Conservation (phyloP, 306 rosid species). For the Pueraria montana region DNA sequence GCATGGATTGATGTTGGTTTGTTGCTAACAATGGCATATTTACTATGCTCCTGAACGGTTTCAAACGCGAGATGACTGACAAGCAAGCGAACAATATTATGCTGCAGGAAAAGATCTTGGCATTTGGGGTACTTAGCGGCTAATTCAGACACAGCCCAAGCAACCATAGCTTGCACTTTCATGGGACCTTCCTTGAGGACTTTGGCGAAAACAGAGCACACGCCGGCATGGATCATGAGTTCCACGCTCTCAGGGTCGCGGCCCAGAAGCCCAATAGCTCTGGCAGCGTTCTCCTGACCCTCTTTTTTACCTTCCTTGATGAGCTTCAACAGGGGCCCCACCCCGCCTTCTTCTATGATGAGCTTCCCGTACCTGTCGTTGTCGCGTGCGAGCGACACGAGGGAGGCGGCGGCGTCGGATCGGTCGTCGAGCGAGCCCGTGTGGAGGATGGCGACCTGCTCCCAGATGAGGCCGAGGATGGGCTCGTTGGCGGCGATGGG, state of each 20-base stretch:
- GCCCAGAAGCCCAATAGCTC: constrained; percentile 78
- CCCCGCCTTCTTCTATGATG: constrained; percentile 86
- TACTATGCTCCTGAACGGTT: constrained; percentile 82
- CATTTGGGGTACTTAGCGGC: constrained; percentile 69
- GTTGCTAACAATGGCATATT: constrained; percentile 62
- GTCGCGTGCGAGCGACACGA: constrained; percentile 81
- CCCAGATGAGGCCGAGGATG: constrained; percentile 80
- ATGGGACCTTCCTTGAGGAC: constrained; percentile 86
- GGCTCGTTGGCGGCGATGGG: constrained; percentile 92
- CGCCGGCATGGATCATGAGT: constrained; percentile 72
- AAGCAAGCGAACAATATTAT: constrained; percentile 73
- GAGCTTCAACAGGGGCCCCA: constrained; percentile 74
- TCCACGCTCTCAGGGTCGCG: constrained; percentile 85
- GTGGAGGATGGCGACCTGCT: constrained; percentile 75
- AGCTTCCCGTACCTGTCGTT: constrained; percentile 81
- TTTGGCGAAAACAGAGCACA: constrained; percentile 75
- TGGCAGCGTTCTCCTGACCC: constrained; percentile 87
- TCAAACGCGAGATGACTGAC: constrained; percentile 90
- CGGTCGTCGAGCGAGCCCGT: constrained; percentile 76
- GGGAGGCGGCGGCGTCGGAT: constrained; percentile 85
- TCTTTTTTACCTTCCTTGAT: constrained; percentile 78
- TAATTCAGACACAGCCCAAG: constrained; percentile 84
- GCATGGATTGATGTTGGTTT: constrained; percentile 76
- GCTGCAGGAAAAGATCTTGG: constrained; percentile 83
- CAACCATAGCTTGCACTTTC: constrained; percentile 84